phyloP scores from a whole-genome alignment of 2,329 filamentous ascomycete species.

The Neobulgaria alba region DNA sequence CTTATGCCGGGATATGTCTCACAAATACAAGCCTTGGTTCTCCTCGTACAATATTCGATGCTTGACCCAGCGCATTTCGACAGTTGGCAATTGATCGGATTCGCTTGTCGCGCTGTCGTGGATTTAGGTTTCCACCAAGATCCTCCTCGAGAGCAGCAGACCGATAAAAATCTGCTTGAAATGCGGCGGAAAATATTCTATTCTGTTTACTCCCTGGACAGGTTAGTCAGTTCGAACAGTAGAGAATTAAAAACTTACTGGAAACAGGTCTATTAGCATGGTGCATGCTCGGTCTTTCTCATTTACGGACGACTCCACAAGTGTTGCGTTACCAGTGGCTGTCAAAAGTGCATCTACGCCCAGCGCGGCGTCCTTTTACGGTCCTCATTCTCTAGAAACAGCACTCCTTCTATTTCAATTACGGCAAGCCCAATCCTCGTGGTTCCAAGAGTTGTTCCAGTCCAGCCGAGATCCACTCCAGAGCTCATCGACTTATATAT shows the following conservation, averaged over 20 bases:
- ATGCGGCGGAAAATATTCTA: constrained; percentile 79
- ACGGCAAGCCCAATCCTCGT: constrained; percentile 75
- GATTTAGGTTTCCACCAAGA: constrained; percentile 93
- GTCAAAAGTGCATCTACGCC: constrained; percentile 29
- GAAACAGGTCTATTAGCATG: constrained; percentile 69
- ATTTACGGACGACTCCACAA: constrained; percentile 81
- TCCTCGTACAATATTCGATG: constrained; percentile 84
- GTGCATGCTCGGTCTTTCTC: constrained; percentile 83
- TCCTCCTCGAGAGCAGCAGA: constrained; percentile 60
- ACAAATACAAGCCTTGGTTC: constrained; percentile 78
- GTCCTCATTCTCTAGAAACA: constrained; percentile 50
- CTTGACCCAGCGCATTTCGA: constrained; percentile 87
- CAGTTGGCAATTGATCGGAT: constrained; percentile 87
- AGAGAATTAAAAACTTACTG: constrained; percentile 8
- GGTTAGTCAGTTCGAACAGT: constrained; percentile 40
- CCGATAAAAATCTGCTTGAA: constrained; percentile 63
- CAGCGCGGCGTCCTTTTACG: constrained; percentile 18
- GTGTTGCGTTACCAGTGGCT: constrained; percentile 65
- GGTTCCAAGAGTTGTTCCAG: constrained; percentile 85
- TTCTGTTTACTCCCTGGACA: constrained; percentile 82
- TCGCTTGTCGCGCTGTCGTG: constrained; percentile 77
- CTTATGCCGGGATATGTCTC: constrained; percentile 75
- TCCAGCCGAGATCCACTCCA: constrained; percentile 60
- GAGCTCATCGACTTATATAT: constrained; percentile 63
- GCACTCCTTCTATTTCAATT: constrained; percentile 75